Base-by-base conservation (phyloP, 352 stramenopile genomes). In the Sclerospora graminicola region DNA sequence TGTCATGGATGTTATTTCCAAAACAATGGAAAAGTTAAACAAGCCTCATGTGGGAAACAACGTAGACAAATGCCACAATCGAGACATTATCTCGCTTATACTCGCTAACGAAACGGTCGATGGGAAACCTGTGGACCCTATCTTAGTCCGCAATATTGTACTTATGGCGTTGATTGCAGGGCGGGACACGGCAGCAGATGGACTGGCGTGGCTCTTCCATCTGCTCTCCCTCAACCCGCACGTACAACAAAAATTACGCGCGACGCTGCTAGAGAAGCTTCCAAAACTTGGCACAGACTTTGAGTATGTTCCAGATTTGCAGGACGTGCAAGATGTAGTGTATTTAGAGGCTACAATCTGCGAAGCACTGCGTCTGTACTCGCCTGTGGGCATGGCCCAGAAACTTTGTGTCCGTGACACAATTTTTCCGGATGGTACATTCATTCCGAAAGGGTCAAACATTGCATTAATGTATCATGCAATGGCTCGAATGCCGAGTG, bases 151-250 rank as follows among this genome's bases (percentile, higher is more conserved):
- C 15, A 68, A 84, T 46, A 56, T 91, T 8, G 68, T 78, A 19
- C 64, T 90, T 24, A 73, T 59, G 41, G 61, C 82, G 7, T 41
- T 91, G 11, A 60, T 84, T 19, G 81, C 74, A 10, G 81, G 81
- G 7, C 58, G 73, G 9, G 74, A 89, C 50, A 89, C 78, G 6
- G 77, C 78, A 1, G 57, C 57, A 0, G 51, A 66, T 13, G 46
- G 45, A 0, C 16, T 66, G 5, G 46, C 42, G 8, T 66, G 57
- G 57, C 39, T 65, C 7, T 65, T 61, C 20, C 76, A 79, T 41
- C 33, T 77, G 34, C 54, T 87, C 5, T 42, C 42, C 7, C 59
- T 60, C 15, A 62, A 86, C 32, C 75, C 67, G 0, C 44, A 46
- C 0, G 64, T 77, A 0, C 51, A 69, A 41, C 16, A 51, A 0